phyloP scores from a whole-genome alignment of 768 basidiomycete species.

The Porpolomopsis calyptriformis region DNA sequence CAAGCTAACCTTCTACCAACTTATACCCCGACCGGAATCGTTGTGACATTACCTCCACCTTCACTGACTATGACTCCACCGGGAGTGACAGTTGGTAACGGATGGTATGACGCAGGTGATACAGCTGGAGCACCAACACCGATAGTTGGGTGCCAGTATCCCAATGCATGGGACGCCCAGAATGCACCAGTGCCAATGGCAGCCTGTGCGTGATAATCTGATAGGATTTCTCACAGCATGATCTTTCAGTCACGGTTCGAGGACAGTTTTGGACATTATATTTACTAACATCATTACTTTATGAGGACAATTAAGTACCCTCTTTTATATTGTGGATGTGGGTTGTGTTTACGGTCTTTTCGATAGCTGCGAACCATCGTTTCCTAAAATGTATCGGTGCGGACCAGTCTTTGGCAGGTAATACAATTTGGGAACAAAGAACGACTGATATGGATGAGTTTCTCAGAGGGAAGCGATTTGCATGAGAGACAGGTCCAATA shows the following conservation, averaged over 20 bases:
- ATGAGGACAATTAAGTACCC: too few species aligned
- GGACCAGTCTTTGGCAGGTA: too few species aligned
- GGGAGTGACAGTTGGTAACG: conserved; percentile 20
- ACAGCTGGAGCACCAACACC: conserved; percentile 46
- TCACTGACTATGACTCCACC: conserved; percentile 30
- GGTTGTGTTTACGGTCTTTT: not conserved
- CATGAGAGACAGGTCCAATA: too few species aligned
- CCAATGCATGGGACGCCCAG: conserved; percentile 33
- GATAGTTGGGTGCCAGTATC: conserved; percentile 48
- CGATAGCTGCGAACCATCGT: too few species aligned
- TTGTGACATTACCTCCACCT: conserved; percentile 57
- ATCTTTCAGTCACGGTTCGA: too few species aligned
- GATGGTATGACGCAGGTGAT: conserved; percentile 71
- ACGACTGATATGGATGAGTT: too few species aligned
- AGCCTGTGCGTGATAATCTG: conserved; percentile 10
- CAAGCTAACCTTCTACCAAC: conserved; percentile 43
- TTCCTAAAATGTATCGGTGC: too few species aligned
- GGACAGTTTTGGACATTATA: not conserved
- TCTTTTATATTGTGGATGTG: not conserved
- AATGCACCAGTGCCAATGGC: conserved; percentile 24
- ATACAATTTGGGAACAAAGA: too few species aligned
- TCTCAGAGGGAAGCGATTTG: too few species aligned
- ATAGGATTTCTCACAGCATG: too few species aligned
- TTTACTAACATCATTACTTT: not conserved
- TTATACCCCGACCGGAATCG: conserved; percentile 59